Percentiles rank a stretch among this genome's conserved stretches.
phyloP scores from a whole-genome alignment of 768 basidiomycete species.

The Tricholoma bakamatsutake region DNA sequence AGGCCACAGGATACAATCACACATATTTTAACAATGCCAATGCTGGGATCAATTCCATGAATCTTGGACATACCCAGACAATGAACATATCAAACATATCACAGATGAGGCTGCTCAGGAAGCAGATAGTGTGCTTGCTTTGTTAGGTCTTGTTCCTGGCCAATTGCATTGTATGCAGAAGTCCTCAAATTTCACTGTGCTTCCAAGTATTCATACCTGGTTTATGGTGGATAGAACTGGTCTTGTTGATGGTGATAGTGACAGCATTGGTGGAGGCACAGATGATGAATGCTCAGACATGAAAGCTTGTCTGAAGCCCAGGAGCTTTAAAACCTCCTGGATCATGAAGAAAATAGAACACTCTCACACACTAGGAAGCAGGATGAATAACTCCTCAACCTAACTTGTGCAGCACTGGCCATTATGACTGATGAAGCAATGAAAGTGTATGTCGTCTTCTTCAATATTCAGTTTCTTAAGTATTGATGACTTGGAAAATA shows the following conservation, averaged over 20 bases:
- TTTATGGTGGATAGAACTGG: neutral
- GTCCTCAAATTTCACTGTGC: neutral
- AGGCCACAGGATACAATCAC: slow-evolving; percentile 21
- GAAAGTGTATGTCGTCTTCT: slow-evolving; percentile 1
- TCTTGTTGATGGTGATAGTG: neutral
- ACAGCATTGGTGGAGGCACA: neutral
- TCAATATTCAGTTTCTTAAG: neutral
- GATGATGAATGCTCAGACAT: neutral
- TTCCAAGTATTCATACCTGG: neutral
- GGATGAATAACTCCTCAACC: neutral
- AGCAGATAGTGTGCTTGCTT: slow-evolving; percentile 13
- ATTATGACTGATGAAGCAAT: slow-evolving; percentile 1
- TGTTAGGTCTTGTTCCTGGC: slow-evolving; percentile 14
- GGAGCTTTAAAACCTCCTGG: neutral
- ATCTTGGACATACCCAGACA: slow-evolving; percentile 16
- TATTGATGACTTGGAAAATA: too few species aligned
- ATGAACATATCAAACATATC: slow-evolving; percentile 15
- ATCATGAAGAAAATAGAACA: neutral
- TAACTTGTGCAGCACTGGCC: slow-evolving; percentile 4
- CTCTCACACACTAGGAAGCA: neutral
- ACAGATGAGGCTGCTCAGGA: slow-evolving; percentile 15
- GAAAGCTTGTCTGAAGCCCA: neutral
- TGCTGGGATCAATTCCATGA: slow-evolving; percentile 11
- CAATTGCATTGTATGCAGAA: neutral
- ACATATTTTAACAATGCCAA: slow-evolving; percentile 20